Percentiles rank a stretch among this genome's conserved stretches.
Evolutionary conservation across 1,284 basidiomycete species (phyloP).

Genomic region (Ganoderma boninense): DNA sequence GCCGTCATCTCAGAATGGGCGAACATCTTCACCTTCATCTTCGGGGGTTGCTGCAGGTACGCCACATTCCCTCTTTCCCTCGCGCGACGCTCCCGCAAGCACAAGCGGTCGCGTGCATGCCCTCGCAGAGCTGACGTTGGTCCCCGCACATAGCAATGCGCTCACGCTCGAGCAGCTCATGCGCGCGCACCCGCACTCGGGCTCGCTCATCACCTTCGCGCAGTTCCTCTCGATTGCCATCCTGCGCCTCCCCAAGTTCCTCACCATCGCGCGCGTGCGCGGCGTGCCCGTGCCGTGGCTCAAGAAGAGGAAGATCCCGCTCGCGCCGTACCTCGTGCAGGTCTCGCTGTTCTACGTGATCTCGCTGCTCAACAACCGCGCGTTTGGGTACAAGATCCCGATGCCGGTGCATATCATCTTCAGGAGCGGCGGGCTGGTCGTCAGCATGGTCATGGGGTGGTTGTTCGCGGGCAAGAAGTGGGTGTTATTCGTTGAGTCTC

Average conservation of each 20-base stretch:
- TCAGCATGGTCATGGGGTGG: conserved; percentile 82
- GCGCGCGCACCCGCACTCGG: conserved; percentile 66
- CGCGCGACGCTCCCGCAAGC: background rate
- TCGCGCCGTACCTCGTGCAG: conserved; percentile 82
- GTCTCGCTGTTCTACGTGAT: conserved; percentile 85
- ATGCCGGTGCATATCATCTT: conserved; percentile 97
- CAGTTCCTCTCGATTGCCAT: conserved; percentile 85
- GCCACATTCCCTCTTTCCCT: conserved; percentile 25
- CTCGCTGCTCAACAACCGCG: conserved; percentile 90
- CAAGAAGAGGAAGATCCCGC: conserved; percentile 72
- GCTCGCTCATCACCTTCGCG: conserved; percentile 85
- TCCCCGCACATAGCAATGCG: conserved; percentile 63
- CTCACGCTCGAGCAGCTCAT: conserved; percentile 76
- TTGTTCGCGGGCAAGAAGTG: conserved; percentile 65
- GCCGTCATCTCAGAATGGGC: conserved; percentile 50
- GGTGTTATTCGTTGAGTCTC: conserved; percentile 29
- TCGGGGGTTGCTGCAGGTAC: conserved; percentile 70
- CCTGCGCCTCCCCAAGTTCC: conserved; percentile 68
- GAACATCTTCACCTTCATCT: conserved; percentile 55
- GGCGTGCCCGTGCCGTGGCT: conserved; percentile 48
- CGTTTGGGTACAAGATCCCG: conserved; percentile 88
- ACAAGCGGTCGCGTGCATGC: conserved; percentile 26
- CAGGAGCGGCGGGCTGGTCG: conserved; percentile 87
- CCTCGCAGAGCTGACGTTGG: background rate
- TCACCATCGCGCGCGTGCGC: conserved; percentile 35